These are phyloP conservation scores for Populus davidiana DNA, from an alignment of 345 rosid species.

Conservation along the genomic window DNA sequence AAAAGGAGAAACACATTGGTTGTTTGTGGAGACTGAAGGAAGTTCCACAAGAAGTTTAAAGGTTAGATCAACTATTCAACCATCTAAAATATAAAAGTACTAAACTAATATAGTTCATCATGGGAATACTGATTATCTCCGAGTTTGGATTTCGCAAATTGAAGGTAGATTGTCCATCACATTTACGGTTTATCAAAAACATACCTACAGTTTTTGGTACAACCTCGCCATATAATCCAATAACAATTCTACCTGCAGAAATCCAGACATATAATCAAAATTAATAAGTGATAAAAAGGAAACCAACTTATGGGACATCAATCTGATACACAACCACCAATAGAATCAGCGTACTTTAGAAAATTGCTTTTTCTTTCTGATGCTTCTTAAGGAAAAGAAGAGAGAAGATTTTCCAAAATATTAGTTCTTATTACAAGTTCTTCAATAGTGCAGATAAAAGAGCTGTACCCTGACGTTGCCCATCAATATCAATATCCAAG, in stretches of 20 bases:
- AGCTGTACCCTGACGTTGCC: slow-evolving; percentile 69
- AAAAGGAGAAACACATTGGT: not conserved
- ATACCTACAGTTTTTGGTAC: slow-evolving; percentile 95
- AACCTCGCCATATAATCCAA: slow-evolving; percentile 83
- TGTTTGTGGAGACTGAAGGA: not conserved
- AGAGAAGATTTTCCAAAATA: not conserved
- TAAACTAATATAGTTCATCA: not conserved
- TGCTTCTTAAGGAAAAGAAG: not conserved
- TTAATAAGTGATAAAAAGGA: slow-evolving; percentile 14
- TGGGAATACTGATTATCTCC: not conserved
- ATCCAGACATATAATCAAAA: not conserved
- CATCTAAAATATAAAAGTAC: not conserved
- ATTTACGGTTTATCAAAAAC: slow-evolving; percentile 20
- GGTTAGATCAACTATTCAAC: not conserved
- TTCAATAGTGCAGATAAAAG: not conserved
- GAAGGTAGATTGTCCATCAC: not conserved
- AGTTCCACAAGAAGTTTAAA: not conserved
- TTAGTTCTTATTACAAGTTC: not conserved
- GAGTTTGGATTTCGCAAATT: not conserved
- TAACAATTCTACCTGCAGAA: slow-evolving; percentile 86
- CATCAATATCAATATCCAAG: slow-evolving; percentile 90
- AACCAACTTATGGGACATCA: not conserved
- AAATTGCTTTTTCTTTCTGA: not conserved
- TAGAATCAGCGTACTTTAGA: not conserved
- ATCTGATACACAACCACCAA: not conserved